Evolutionary conservation across 768 basidiomycete genomes (phyloP).

Genomic region (Suillus clintonianus): DNA sequence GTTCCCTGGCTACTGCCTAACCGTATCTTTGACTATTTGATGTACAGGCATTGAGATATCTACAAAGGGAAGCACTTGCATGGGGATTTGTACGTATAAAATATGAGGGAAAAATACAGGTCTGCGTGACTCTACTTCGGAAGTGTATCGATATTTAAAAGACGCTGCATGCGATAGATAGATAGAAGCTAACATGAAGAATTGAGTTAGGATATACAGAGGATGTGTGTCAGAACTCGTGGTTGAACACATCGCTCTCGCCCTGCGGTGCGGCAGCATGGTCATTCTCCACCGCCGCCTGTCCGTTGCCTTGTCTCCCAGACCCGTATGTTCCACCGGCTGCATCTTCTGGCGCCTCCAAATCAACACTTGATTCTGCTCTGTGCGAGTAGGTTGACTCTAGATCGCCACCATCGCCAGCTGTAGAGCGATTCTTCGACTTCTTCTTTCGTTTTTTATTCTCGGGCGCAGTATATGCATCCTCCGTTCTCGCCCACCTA

Average conservation of each 20-base stretch:
- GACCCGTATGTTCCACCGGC: constrained; percentile 65
- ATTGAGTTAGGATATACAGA: background rate
- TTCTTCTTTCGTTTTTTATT: constrained; percentile 69
- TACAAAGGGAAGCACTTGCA: background rate
- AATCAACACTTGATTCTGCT: constrained; percentile 45
- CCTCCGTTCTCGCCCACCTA: constrained; percentile 84
- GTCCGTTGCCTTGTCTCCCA: constrained; percentile 15
- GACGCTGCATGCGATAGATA: background rate
- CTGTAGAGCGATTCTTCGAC: constrained; percentile 49
- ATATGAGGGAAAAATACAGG: background rate
- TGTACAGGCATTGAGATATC: no score
- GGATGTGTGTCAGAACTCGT: constrained; percentile 54
- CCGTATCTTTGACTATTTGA: no score
- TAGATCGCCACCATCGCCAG: constrained; percentile 33
- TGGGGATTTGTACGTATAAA: background rate
- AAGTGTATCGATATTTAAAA: background rate
- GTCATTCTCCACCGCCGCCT: constrained; percentile 17
- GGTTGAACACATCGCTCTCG: constrained; percentile 52
- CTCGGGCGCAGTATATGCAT: constrained; percentile 59
- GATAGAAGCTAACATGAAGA: background rate
- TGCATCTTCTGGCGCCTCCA: constrained; percentile 63
- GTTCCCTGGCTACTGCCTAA: no score
- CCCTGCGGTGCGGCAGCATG: constrained; percentile 27
- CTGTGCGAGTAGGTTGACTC: constrained; percentile 34
- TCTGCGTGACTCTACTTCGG: background rate